Percentiles rank a stretch among this genome's conserved stretches.
phyloP scores from a whole-genome alignment of 2,329 filamentous ascomycete genomes.

The Apiospora rasikravindrae region DNA sequence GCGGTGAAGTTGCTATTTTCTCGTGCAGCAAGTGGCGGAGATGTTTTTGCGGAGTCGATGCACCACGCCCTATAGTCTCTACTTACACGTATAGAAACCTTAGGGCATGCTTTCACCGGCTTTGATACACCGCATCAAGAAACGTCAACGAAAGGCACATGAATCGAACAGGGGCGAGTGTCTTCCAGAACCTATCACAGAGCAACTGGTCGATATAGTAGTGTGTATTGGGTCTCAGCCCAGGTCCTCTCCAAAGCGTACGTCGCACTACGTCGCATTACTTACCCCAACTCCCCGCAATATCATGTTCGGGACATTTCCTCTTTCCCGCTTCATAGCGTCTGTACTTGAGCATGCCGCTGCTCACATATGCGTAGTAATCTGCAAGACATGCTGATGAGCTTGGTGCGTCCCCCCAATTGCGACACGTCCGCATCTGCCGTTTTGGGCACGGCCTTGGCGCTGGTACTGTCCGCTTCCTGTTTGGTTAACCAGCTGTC shows the following conservation, averaged over 20 bases:
- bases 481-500: constrained; percentile 6
- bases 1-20: not conserved
- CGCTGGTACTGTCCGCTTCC: not conserved
- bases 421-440: constrained; percentile 6
- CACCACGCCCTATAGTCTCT: not conserved
- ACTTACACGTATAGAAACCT: not conserved
- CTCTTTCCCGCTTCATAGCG: constrained; percentile 7
- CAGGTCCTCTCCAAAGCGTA: not conserved
- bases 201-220: not conserved
- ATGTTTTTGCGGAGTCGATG: not conserved
- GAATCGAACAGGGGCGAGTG: not conserved
- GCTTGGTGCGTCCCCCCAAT: not conserved
- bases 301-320: not conserved
- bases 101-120: not conserved
- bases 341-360: not conserved
- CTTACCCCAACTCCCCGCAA: constrained; percentile 7
- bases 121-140: not conserved
- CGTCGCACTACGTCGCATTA: not conserved
- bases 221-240: not conserved
- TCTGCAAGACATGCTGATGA: not conserved
- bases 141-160: not conserved
- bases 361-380: not conserved
- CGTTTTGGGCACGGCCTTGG: constrained; percentile 18
- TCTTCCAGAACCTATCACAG: not conserved
- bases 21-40: not conserved